phyloP scores from a whole-genome alignment of 164 flowering plant species.

The Annona squamosa region DNA sequence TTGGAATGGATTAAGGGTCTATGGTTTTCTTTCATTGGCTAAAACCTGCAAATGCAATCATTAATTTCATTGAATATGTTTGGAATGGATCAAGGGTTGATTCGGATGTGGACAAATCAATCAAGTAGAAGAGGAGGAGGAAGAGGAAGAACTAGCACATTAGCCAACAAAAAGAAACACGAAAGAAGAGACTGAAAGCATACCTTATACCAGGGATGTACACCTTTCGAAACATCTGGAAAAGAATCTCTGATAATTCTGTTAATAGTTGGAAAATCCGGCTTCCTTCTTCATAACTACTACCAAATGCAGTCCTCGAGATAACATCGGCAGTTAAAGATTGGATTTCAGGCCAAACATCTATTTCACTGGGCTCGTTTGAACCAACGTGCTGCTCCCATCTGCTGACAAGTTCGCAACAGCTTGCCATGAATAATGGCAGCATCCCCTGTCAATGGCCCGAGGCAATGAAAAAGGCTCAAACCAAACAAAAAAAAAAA shows the following conservation, averaged over 20 bases:
- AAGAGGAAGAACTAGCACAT: not conserved
- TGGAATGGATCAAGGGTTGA: not conserved
- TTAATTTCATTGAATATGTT: not conserved
- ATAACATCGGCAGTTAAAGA: constrained; percentile 13
- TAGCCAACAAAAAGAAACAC: not conserved
- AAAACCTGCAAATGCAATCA: constrained; percentile 19
- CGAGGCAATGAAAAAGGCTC: not conserved
- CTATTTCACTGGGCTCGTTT: constrained; percentile 14
- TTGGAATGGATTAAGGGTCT: not conserved
- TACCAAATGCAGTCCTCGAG: constrained; percentile 15
- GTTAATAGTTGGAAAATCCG: constrained; percentile 12
- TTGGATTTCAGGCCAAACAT: constrained; percentile 15
- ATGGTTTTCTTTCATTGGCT: constrained; percentile 38
- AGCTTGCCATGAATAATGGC: constrained; percentile 13
- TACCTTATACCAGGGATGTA: constrained; percentile 13
- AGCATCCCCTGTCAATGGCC: constrained; percentile 13
- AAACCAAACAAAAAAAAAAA: not conserved
- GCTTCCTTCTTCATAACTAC: constrained; percentile 16
- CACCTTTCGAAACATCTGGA: not conserved
- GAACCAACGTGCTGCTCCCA: constrained; percentile 15
- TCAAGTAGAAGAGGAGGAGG: not conserved
- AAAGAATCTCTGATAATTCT: constrained; percentile 9
- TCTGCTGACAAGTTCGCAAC: constrained; percentile 13
- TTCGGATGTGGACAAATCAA: not conserved
- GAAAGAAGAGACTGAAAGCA: not conserved